A percentile compares a stretch with the other conserved stretches of the same genome.
These are phyloP conservation scores for Fusarium virguliforme DNA, from an alignment of 2,329 filamentous ascomycete genomes.

Conservation along the genomic window DNA sequence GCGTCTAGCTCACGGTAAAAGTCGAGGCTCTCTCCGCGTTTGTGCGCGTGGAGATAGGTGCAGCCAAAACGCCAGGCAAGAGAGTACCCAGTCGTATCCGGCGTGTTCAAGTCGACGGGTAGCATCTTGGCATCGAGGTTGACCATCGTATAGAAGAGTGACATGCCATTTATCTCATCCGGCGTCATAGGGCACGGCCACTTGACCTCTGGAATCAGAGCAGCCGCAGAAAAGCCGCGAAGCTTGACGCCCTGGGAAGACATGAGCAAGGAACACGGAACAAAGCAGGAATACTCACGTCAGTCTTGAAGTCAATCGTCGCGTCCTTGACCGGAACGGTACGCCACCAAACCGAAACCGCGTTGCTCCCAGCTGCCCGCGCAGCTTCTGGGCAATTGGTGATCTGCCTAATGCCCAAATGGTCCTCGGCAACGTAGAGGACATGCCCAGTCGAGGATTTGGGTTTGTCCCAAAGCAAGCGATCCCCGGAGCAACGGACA, in stretches of 20 bases:
- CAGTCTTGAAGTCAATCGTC: conserved; percentile 15
- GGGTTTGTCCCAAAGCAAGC: conserved; percentile 17
- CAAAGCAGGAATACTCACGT: conserved; percentile 20
- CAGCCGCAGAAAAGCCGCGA: conserved; percentile 13
- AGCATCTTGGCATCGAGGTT: conserved; percentile 17
- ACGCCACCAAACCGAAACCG: conserved; percentile 28
- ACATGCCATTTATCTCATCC: conserved; percentile 5
- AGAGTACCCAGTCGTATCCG: conserved; percentile 30
- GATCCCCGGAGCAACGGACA: background rate
- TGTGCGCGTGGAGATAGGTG: conserved; percentile 23
- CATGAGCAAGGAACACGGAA: conserved; percentile 2
- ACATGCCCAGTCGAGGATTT: background rate
- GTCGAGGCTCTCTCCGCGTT: conserved; percentile 8
- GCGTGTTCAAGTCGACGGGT: conserved; percentile 24
- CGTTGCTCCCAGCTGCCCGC: background rate
- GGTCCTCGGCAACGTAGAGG: conserved; percentile 34
- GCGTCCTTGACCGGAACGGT: conserved; percentile 17
- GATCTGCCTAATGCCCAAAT: conserved; percentile 35
- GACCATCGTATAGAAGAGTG: conserved; percentile 12
- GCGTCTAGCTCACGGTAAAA: conserved; percentile 28
- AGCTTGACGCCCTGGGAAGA: conserved; percentile 30
- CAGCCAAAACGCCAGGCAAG: conserved; percentile 24
- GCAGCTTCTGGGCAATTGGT: background rate
- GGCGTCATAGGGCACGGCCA: conserved; percentile 29
- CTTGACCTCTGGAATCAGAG: conserved; percentile 13